phyloP scores from a whole-genome alignment of 805 yeast species.

The Ogataea neopini region DNA sequence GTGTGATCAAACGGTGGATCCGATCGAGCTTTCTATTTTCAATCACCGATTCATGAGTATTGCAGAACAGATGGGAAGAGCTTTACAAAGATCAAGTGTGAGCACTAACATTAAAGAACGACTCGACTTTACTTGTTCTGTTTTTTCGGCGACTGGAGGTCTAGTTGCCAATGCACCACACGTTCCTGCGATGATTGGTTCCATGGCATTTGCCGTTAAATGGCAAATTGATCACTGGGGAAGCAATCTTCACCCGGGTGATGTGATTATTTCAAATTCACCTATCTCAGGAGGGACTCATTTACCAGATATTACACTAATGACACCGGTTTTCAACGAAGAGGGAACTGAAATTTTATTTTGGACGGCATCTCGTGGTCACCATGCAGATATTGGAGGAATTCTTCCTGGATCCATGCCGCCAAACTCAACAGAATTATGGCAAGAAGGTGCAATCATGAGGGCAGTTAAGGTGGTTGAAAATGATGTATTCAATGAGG shows the following conservation, averaged over 20 bases:
- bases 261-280: conserved; percentile 43
- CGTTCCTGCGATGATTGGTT: conserved; percentile 49
- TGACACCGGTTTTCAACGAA: conserved; percentile 54
- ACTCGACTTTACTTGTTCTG: conserved; percentile 49
- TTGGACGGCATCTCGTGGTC: conserved; percentile 60
- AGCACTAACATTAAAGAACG: conserved; percentile 49
- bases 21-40: conserved; percentile 45
- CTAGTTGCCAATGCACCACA: conserved; percentile 32
- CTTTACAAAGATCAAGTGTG: conserved; percentile 45
- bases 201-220: conserved; percentile 45
- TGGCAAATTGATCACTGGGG: conserved; percentile 43
- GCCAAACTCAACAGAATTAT: conserved; percentile 52
- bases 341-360: conserved; percentile 46
- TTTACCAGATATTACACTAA: conserved; percentile 54
- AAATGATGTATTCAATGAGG: conserved; percentile 55
- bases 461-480: conserved; percentile 52
- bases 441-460: conserved; percentile 59
- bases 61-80: conserved; percentile 51
- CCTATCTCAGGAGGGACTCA: conserved; percentile 50
- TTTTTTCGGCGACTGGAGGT: conserved; percentile 46
- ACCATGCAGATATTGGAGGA: conserved; percentile 65
- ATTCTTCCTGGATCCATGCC: conserved; percentile 60
- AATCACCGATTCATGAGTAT: conserved; percentile 50
- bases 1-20: conserved; percentile 43
- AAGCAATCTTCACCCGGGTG: conserved; percentile 41